phyloP scores from a whole-genome alignment of 169 alveolate species.

The Plasmodium coatneyi region DNA sequence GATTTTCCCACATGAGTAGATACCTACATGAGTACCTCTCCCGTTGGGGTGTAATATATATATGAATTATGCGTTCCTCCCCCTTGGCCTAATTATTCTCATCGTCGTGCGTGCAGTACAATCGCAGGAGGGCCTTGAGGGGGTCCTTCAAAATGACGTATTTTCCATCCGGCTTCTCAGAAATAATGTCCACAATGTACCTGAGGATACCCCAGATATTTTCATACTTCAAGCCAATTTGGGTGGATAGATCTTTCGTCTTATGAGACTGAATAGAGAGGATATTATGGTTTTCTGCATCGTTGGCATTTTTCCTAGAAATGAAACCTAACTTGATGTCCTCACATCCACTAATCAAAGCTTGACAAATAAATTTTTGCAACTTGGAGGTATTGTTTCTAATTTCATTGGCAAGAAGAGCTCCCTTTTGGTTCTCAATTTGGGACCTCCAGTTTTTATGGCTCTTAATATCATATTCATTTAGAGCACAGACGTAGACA shows the following conservation, averaged over 20 bases:
- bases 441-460: constrained; percentile 90
- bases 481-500: constrained; percentile 88
- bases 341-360: constrained; percentile 91
- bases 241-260: constrained; percentile 91
- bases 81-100: constrained; percentile 66
- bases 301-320: constrained; percentile 88
- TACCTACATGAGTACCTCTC: neutral
- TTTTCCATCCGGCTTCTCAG: constrained; percentile 91
- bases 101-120: constrained; percentile 90
- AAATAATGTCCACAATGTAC: constrained; percentile 83
- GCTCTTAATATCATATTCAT: constrained; percentile 87
- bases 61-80: neutral
- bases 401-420: constrained; percentile 90
- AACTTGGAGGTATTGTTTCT: constrained; percentile 91
- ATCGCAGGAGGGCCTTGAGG: constrained; percentile 88
- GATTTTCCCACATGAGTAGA: neutral
- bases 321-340: constrained; percentile 89
- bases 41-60: neutral
- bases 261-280: constrained; percentile 90
- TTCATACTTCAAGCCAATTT: constrained; percentile 90
- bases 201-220: constrained; percentile 93
- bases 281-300: constrained; percentile 88
- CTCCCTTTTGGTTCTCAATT: constrained; percentile 91
- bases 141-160: constrained; percentile 92
- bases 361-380: constrained; percentile 91